Base-by-base conservation (phyloP, 768 basidiomycete species). In the Kwoniella heveanensis region DNA sequence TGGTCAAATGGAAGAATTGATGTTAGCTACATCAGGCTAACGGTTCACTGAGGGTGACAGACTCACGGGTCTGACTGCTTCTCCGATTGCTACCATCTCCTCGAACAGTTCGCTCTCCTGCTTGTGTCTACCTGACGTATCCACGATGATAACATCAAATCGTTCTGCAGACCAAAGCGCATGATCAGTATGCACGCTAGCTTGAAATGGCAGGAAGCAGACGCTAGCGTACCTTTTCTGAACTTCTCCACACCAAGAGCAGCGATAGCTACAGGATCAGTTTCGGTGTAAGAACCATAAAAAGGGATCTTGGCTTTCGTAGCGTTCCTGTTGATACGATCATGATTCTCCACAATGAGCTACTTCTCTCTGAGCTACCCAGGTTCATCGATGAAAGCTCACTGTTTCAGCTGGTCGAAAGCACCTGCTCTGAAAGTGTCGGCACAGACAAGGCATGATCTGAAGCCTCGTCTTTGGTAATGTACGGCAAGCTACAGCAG, bases 381-480 rank as follows among this genome's bases (percentile, higher is more conserved):
- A 25, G 3, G 24, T 21, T 13, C 5, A 13, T n/a, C 13, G 48
- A 12, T 17, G 17, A 25, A 0, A 26, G 72, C 76, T 30, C 37
- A 77, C 82, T 99, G 96, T 77, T 96, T 88, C 12, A 96, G 92
- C 80, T 99, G 96, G 81, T 99, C 96, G 81, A 99, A 99, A 37
- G 96, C 96, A 55, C 96, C 96, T 2, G 96, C 96, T 82, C 96
- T 90, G 84, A 99, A 99, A 0, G 96, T 99, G 80, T 99, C 96
- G 22, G 96, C 96, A 74, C 96, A 99, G 69, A 99, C 95, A 57
- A 99, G 93, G 65, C 89, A 91, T 13, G 94, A 90, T 79, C 95
- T 93, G 85, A 97, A 91, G 7, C 96, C 96, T 68, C 94, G 88
- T 75, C 91, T 90, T 79, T 95, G 93, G 79, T 97, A 98, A 82